phyloP scores from a whole-genome alignment of 495 filamentous ascomycete species.

The Peziza echinospora region DNA sequence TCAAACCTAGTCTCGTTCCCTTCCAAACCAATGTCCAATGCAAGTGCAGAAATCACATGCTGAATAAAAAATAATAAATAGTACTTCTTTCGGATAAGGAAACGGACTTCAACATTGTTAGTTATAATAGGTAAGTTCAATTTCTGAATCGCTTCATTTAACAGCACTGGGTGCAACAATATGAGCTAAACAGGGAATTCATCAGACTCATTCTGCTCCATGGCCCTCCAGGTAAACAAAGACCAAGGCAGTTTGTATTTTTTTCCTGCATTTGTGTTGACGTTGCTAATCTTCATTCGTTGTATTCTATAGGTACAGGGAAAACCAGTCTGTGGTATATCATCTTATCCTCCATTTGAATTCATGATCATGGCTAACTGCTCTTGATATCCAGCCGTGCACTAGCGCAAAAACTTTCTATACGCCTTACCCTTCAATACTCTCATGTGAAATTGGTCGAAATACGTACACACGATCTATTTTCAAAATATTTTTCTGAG shows the following conservation, averaged over 20 bases:
- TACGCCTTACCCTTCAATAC: conserved; percentile 28
- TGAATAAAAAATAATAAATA: conserved; percentile 5
- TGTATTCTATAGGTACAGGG: conserved; percentile 15
- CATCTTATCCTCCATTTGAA: not conserved
- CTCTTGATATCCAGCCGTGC: conserved; percentile 20
- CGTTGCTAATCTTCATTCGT: not conserved
- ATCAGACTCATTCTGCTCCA: conserved; percentile 25
- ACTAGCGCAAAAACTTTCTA: conserved; percentile 35
- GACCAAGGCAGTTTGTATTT: no score
- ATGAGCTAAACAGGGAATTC: no score
- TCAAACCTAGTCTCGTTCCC: not conserved
- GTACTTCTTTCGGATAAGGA: conserved; percentile 22
- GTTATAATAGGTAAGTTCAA: conserved; percentile 23
- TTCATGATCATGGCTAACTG: not conserved
- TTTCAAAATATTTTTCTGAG: conserved; percentile 34
- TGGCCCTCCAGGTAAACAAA: conserved; percentile 33
- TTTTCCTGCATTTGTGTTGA: not conserved
- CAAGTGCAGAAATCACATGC: not conserved
- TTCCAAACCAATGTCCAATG: not conserved
- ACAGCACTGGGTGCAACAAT: no score
- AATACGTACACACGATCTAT: conserved; percentile 29
- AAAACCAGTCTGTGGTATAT: conserved; percentile 24
- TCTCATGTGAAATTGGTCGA: conserved; percentile 26
- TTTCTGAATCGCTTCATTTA: no score
- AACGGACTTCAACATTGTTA: conserved; percentile 17